Conservation (phyloP, 352 stramenopile genomes). For the Aphanomyces cochlioides region DNA sequence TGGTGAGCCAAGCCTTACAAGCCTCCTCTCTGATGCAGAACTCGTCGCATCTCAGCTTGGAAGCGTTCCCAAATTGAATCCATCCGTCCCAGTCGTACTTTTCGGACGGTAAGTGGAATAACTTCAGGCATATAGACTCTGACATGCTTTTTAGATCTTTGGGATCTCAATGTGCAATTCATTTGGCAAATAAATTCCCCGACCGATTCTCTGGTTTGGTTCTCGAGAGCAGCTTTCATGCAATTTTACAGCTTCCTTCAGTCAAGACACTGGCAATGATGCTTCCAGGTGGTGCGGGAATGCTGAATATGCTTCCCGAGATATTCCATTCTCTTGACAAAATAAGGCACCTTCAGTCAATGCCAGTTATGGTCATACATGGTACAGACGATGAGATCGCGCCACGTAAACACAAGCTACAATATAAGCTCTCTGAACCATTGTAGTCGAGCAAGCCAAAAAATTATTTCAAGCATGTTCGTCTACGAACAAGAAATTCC, state of each 20-base stretch:
- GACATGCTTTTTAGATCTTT: conserved; percentile 15
- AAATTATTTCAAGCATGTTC: conserved; percentile 21
- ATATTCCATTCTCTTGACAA: conserved; percentile 25
- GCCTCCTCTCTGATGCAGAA: conserved; percentile 22
- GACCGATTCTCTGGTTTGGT: conserved; percentile 9
- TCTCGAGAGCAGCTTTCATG: conserved; percentile 26
- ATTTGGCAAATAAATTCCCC: conserved; percentile 15
- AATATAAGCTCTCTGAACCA: neutral
- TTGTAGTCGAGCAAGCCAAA: conserved; percentile 23
- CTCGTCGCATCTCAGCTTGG: conserved; percentile 12
- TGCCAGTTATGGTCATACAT: conserved; percentile 22
- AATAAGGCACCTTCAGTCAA: neutral
- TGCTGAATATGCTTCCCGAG: conserved; percentile 25
- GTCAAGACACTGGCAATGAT: conserved; percentile 16
- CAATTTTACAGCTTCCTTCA: conserved; percentile 26
- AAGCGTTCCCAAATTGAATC: conserved; percentile 3
- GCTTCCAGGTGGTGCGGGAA: conserved; percentile 23
- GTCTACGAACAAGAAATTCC: conserved; percentile 12
- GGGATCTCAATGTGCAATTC: conserved; percentile 26
- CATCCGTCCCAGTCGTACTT: conserved; percentile 11
- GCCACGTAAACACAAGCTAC: neutral
- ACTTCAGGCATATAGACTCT: neutral
- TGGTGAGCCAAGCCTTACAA: conserved; percentile 13
- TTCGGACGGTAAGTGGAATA: conserved; percentile 17
- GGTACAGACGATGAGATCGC: conserved; percentile 24